Evolutionary conservation across 371 early-diverging fungal species (phyloP).

Genomic region (Zopfochytrium polystomum): DNA sequence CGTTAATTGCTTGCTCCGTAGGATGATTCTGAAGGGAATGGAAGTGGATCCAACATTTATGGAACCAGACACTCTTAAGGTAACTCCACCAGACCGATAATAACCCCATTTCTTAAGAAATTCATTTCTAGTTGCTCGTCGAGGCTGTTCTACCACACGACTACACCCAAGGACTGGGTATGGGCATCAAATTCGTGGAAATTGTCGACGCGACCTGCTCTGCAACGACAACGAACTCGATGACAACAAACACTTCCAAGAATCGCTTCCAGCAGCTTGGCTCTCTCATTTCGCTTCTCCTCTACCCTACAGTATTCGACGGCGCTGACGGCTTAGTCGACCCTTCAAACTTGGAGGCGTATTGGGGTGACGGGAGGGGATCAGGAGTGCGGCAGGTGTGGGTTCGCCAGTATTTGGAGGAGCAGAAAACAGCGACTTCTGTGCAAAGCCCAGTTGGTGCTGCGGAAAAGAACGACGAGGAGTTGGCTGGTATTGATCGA

Average conservation of each 20-base stretch:
- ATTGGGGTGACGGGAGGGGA: slow-evolving; percentile 23
- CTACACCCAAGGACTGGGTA: slow-evolving; percentile 31
- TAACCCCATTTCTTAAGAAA: not conserved
- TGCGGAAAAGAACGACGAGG: not conserved
- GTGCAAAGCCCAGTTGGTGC: not conserved
- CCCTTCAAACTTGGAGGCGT: slow-evolving; percentile 18
- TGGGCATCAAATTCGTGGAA: slow-evolving; percentile 34
- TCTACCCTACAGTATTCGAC: slow-evolving; percentile 50
- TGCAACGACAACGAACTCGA: not conserved
- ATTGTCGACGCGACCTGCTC: slow-evolving; percentile 29
- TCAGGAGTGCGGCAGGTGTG: slow-evolving; percentile 14
- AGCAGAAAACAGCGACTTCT: not conserved
- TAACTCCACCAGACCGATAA: slow-evolving; percentile 3
- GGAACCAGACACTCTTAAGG: slow-evolving; percentile 30
- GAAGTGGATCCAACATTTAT: slow-evolving; percentile 39
- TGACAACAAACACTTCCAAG: not conserved
- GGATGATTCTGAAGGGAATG: slow-evolving; percentile 37
- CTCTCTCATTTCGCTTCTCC: slow-evolving; percentile 29
- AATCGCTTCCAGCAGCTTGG: slow-evolving; percentile 25
- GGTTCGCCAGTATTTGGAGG: slow-evolving; percentile 18
- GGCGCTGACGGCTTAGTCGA: slow-evolving; percentile 24
- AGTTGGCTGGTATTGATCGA: not conserved
- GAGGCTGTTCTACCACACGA: slow-evolving; percentile 37
- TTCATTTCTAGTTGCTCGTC: slow-evolving; percentile 27
- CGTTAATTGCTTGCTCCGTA: not conserved